Evolutionary conservation across 129 eudicot genomes (phyloP).

Genomic region (Rutidosis leptorrhynchoides): DNA sequence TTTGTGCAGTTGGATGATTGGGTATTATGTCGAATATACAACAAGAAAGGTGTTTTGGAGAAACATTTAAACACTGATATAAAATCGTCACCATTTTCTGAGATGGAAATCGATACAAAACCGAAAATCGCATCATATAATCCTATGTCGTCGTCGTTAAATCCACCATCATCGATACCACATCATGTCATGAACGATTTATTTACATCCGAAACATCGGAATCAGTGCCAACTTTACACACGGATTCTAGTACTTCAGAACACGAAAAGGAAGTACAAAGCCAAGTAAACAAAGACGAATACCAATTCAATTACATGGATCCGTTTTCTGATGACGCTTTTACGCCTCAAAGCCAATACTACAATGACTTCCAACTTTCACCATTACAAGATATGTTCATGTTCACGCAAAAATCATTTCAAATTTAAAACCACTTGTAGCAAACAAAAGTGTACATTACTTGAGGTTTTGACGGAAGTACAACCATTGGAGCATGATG

Average conservation of each 20-base stretch:
- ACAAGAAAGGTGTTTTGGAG: slow-evolving; percentile 60
- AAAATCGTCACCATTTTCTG: slow-evolving; percentile 34
- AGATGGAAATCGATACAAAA: slow-evolving; percentile 43
- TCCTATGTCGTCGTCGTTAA: slow-evolving; percentile 6
- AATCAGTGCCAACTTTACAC: slow-evolving; percentile 50
- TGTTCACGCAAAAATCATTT: slow-evolving; percentile 56
- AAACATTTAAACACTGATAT: slow-evolving; percentile 36
- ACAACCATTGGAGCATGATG: slow-evolving; percentile 4
- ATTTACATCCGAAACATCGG: slow-evolving; percentile 43
- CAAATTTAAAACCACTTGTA: slow-evolving; percentile 20
- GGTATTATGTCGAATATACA: slow-evolving; percentile 70
- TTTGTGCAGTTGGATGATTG: slow-evolving; percentile 59
- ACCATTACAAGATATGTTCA: slow-evolving; percentile 58
- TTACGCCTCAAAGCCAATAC: slow-evolving; percentile 44
- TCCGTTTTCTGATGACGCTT: slow-evolving; percentile 32
- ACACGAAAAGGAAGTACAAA: slow-evolving; percentile 57
- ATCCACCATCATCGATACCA: slow-evolving; percentile 22
- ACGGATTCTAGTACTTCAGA: slow-evolving; percentile 63
- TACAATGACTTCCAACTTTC: slow-evolving; percentile 45
- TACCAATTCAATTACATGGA: slow-evolving; percentile 52
- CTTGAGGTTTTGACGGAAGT: slow-evolving; percentile 17
- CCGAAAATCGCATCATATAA: slow-evolving; percentile 32
- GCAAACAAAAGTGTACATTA: slow-evolving; percentile 28
- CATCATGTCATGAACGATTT: slow-evolving; percentile 31
- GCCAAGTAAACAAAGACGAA: slow-evolving; percentile 44